Conservation (phyloP, 2,329 filamentous ascomycete species). For the Stylonectria norvegica region DNA sequence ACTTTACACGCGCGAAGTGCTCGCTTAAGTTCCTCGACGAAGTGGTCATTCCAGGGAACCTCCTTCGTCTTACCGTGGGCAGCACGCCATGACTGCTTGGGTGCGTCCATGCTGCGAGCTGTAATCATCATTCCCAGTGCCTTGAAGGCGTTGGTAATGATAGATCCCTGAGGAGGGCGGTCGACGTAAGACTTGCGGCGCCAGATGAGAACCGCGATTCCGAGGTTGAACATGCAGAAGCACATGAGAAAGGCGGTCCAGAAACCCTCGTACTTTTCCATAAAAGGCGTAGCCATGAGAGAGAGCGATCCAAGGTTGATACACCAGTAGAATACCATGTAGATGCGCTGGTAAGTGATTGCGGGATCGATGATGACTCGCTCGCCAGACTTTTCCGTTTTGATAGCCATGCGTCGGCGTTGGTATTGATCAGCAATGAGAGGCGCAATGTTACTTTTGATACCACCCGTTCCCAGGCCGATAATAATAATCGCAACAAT, state of each 20-base stretch:
- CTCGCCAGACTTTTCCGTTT: conserved; percentile 48
- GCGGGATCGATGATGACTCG: conserved; percentile 64
- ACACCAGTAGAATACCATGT: conserved; percentile 72
- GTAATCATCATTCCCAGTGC: conserved; percentile 39
- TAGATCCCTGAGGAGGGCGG: conserved; percentile 55
- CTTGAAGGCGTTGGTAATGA: conserved; percentile 63
- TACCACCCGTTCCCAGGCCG: conserved; percentile 64
- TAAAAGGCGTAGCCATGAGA: conserved; percentile 61
- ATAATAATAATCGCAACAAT: conserved; percentile 58
- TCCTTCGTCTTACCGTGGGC: conserved; percentile 42
- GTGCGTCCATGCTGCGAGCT: conserved; percentile 50
- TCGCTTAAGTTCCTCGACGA: conserved; percentile 70
- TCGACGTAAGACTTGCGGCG: conserved; percentile 49
- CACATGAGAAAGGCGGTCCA: conserved; percentile 59
- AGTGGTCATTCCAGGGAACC: conserved; percentile 64
- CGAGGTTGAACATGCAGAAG: conserved; percentile 61
- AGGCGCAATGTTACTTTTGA: conserved; percentile 62
- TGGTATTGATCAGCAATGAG: conserved; percentile 65
- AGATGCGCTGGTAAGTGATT: conserved; percentile 64
- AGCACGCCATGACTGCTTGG: conserved; percentile 64
- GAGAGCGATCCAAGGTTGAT: conserved; percentile 73
- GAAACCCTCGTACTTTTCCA: conserved; percentile 66
- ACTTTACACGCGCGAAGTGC: conserved; percentile 65
- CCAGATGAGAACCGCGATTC: conserved; percentile 49
- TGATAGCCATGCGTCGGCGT: conserved; percentile 48